Percentiles rank a stretch among this genome's conserved stretches.
These are phyloP conservation scores for Phialophora tarda DNA, from an alignment of 2,329 filamentous ascomycete genomes.

Conservation along the genomic window DNA sequence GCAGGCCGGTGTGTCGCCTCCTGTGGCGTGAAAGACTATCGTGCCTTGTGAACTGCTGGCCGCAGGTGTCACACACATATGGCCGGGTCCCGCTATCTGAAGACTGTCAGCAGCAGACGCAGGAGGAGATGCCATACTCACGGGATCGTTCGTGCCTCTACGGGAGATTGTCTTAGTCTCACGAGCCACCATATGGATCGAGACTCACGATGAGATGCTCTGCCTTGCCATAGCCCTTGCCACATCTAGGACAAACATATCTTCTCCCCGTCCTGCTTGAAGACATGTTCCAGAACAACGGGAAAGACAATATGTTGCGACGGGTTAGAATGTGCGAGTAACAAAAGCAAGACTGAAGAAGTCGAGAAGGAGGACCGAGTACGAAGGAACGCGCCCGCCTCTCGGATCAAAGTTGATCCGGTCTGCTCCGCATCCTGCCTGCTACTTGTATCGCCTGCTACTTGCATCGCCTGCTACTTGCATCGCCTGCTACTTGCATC, in stretches of 20 bases:
- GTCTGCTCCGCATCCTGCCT: not conserved
- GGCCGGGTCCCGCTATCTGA: constrained; percentile 24
- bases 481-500: not conserved
- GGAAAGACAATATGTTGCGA: not conserved
- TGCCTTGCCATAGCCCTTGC: constrained; percentile 22
- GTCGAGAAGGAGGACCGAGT: not conserved
- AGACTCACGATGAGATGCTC: constrained; percentile 26
- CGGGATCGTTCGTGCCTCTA: constrained; percentile 28
- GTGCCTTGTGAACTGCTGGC: constrained; percentile 11
- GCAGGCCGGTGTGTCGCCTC: constrained; percentile 6
- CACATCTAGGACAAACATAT: constrained; percentile 18
- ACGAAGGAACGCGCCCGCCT: too few relatives aligned
- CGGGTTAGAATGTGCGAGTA: not conserved
- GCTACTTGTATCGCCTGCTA: not conserved
- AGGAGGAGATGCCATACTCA: not conserved
- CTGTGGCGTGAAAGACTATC: constrained; percentile 24
- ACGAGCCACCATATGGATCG: not conserved
- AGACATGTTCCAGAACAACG: not conserved
- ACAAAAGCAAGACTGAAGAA: not conserved
- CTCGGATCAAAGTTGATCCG: not conserved
- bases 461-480: not conserved
- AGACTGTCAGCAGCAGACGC: not conserved
- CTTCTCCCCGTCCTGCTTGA: not conserved
- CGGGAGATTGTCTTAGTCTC: not conserved
- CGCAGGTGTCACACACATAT: constrained; percentile 20